Conservation (phyloP, 2,329 filamentous ascomycete species). For the Exophiala sp. region DNA sequence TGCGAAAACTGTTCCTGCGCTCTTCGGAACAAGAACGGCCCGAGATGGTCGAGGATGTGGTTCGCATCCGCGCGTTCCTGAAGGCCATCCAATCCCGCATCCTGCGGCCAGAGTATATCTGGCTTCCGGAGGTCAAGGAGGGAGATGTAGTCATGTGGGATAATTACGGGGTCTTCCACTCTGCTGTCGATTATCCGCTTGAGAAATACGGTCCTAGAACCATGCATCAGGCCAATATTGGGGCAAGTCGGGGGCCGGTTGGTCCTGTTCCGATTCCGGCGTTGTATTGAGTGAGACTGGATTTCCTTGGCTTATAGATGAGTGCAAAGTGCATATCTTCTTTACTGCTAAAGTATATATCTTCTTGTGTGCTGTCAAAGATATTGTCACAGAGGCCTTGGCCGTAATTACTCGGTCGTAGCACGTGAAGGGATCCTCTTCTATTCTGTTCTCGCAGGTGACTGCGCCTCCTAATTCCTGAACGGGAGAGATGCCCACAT, state of each 20-base stretch:
- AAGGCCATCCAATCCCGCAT: slow-evolving; percentile 38
- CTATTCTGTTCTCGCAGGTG: no score
- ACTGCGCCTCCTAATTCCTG: no score
- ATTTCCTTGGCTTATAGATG: not conserved
- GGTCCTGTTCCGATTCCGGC: slow-evolving; percentile 29
- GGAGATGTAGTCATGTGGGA: slow-evolving; percentile 45
- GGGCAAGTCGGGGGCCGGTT: slow-evolving; percentile 31
- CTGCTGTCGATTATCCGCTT: slow-evolving; percentile 41
- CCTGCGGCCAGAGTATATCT: slow-evolving; percentile 41
- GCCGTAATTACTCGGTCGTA: no score
- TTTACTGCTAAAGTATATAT: no score
- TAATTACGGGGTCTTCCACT: slow-evolving; percentile 42
- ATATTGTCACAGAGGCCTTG: no score
- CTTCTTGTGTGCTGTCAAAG: no score
- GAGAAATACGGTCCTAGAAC: slow-evolving; percentile 37
- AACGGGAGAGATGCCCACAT: no score
- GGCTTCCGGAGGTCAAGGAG: slow-evolving; percentile 38
- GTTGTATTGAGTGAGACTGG: not conserved
- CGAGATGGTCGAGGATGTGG: slow-evolving; percentile 36
- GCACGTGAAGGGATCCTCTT: no score
- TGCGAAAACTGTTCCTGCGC: slow-evolving; percentile 38
- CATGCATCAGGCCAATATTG: slow-evolving; percentile 46
- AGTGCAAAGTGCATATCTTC: no score
- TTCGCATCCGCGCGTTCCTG: slow-evolving; percentile 36
- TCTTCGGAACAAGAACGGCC: slow-evolving; percentile 33